Percentiles rank a stretch among this genome's conserved stretches.
Evolutionary conservation across 1,139 yeast genomes (phyloP).

Genomic region (Lodderomyces orthopsilosis): DNA sequence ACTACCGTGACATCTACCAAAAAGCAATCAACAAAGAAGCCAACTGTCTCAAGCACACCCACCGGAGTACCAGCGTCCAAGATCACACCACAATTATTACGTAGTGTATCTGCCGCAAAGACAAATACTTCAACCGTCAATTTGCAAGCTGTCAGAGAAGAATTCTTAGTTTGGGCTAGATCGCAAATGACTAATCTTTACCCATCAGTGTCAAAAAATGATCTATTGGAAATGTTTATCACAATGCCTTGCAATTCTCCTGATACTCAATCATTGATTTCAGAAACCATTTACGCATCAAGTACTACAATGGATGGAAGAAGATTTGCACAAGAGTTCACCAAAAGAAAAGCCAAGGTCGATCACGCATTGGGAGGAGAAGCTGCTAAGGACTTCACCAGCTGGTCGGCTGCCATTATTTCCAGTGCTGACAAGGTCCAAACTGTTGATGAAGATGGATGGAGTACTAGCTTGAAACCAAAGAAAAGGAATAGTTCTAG

Average conservation of each 20-base stretch:
- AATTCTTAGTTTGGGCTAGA: constrained; percentile 84
- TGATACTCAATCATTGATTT: constrained; percentile 81
- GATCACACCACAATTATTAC: constrained; percentile 43
- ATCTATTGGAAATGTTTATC: constrained; percentile 74
- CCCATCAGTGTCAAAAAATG: constrained; percentile 71
- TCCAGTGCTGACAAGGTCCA: constrained; percentile 45
- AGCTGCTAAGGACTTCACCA: constrained; percentile 46
- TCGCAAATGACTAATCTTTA: constrained; percentile 68
- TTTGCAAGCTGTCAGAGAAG: constrained; percentile 47
- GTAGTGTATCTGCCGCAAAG: constrained; percentile 43
- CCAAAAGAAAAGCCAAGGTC: constrained; percentile 70
- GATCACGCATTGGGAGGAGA: constrained; percentile 51
- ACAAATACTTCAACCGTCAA: constrained; percentile 25
- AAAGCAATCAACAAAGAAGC: constrained; percentile 21
- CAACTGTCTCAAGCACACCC: constrained; percentile 15
- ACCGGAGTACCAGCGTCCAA: constrained; percentile 28
- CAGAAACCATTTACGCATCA: constrained; percentile 88
- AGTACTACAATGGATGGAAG: constrained; percentile 94
- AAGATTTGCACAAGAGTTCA: constrained; percentile 86
- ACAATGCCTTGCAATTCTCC: constrained; percentile 66
- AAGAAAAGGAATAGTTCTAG: constrained; percentile 46
- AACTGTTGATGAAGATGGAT: constrained; percentile 69
- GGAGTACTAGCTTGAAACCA: constrained; percentile 54
- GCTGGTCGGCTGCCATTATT: constrained; percentile 65
- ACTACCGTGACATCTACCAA: constrained; percentile 35